Conservation (phyloP, 2,329 filamentous ascomycete genomes). For the Capronia americana region DNA sequence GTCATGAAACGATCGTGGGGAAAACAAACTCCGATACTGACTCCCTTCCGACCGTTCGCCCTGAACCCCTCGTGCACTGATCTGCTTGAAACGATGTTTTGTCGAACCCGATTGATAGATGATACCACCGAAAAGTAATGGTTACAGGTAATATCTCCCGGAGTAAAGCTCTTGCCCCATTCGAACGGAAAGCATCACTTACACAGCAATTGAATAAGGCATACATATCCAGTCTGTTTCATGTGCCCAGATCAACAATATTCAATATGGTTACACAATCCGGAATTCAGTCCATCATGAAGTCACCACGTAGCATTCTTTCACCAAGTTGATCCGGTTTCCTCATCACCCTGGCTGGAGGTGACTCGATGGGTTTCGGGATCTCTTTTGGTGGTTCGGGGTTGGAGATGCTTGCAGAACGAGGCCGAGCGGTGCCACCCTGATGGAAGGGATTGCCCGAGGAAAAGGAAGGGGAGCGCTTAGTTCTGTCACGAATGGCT, state of each 20-base stretch:
- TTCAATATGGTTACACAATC: background rate
- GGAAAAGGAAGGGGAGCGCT: constrained; percentile 68
- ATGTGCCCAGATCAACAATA: background rate
- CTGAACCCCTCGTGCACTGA: constrained; percentile 2
- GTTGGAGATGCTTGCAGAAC: constrained; percentile 53
- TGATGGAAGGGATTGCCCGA: constrained; percentile 43
- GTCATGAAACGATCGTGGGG: constrained; percentile 18
- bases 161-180: background rate
- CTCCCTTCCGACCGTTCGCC: background rate
- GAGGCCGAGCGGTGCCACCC: constrained; percentile 36
- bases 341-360: constrained; percentile 50
- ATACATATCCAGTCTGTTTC: constrained; percentile 21
- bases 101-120: constrained; percentile 1
- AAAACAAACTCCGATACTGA: constrained; percentile 5
- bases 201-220: constrained; percentile 28
- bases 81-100: constrained; percentile 9
- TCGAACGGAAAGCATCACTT: constrained; percentile 21
- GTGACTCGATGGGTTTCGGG: constrained; percentile 43
- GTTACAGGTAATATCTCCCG: constrained; percentile 16
- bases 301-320: constrained; percentile 95
- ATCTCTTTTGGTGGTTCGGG: constrained; percentile 60
- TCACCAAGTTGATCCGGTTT: constrained; percentile 97
- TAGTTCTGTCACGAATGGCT: constrained; percentile 88
- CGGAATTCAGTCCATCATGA: constrained; percentile 66
- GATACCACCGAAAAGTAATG: constrained; percentile 17